Conservation (phyloP, 306 rosid species). For the Fragaria ananassa region DNA sequence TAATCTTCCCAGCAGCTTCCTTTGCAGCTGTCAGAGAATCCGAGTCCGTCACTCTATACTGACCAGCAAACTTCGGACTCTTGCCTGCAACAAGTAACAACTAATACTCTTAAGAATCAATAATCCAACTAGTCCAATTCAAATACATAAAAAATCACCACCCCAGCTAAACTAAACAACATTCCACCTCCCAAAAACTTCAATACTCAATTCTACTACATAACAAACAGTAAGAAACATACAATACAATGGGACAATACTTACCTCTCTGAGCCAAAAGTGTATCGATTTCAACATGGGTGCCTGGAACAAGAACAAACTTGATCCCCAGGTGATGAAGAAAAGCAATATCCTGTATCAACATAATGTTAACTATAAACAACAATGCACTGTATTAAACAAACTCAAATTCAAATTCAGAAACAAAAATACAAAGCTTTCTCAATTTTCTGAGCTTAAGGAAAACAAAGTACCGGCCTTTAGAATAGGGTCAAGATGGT, state of each 20-base stretch:
- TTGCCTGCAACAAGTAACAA: slow-evolving; percentile 50
- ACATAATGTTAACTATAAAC: background rate
- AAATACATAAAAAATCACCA: background rate
- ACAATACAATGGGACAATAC: background rate
- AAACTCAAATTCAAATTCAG: background rate
- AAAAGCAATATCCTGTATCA: slow-evolving; percentile 87
- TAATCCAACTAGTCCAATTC: background rate
- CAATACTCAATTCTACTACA: background rate
- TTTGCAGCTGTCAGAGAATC: slow-evolving; percentile 81
- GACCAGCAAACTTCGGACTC: slow-evolving; percentile 69
- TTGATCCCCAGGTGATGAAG: slow-evolving; percentile 93
- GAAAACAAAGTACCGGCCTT: slow-evolving; percentile 52
- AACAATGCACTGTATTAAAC: background rate
- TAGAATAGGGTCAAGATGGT: slow-evolving; percentile 63
- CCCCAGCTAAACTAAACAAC: background rate
- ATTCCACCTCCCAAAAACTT: background rate
- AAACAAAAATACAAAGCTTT: background rate
- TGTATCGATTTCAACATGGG: slow-evolving; percentile 80
- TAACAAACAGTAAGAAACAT: slow-evolving; percentile 12
- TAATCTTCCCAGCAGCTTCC: slow-evolving; percentile 90
- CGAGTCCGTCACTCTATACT: slow-evolving; percentile 74
- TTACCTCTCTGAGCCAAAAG: slow-evolving; percentile 81
- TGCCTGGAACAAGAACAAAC: slow-evolving; percentile 88
- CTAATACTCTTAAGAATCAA: background rate
- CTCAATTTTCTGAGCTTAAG: slow-evolving; percentile 12